Conservation (phyloP, 768 basidiomycete genomes). For the Glaciozyma martinii region DNA sequence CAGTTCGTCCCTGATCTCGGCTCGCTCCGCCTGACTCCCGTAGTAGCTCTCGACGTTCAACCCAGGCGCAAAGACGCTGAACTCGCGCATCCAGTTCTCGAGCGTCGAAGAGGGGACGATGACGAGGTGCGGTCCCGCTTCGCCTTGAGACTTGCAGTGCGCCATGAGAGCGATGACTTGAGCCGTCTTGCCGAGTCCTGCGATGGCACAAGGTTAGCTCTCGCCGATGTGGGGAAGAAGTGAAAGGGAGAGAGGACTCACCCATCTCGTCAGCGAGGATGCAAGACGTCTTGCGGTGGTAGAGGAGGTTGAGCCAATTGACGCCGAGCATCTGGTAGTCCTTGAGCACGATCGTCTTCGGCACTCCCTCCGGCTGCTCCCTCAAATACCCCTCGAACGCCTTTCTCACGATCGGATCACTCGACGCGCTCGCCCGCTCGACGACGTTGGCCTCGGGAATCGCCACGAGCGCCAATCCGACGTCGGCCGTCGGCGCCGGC, state of each 20-base stretch:
- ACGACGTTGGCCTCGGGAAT: conserved; percentile 38
- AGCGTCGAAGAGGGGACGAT: conserved; percentile 97
- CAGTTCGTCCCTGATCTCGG: conserved; percentile 61
- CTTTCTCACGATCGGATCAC: conserved; percentile 31
- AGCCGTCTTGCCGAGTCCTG: conserved; percentile 90
- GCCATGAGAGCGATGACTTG: conserved; percentile 98
- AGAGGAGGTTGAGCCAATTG: conserved; percentile 89
- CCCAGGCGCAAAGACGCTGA: conserved; percentile 75
- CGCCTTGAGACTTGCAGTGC: conserved; percentile 62
- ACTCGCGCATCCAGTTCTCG: conserved; percentile 98
- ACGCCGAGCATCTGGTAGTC: conserved; percentile 96
- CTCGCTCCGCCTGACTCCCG: conserved; percentile 78
- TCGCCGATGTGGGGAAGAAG: conserved; percentile 10
- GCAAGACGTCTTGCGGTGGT: conserved; percentile 70
- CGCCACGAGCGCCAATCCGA: conserved; percentile 37
- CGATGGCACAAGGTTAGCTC: neutral
- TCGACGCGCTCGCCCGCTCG: conserved; percentile 31
- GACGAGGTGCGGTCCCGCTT: conserved; percentile 73
- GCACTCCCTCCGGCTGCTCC: conserved; percentile 59
- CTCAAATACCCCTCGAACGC: conserved; percentile 54
- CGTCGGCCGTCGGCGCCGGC: conserved; percentile 21
- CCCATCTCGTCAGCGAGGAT: conserved; percentile 99
- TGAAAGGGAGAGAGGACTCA: conserved; percentile 35
- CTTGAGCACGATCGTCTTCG: conserved; percentile 56
- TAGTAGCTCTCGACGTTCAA: conserved; percentile 88